phyloP scores from a whole-genome alignment of 2,329 filamentous ascomycete species.

The Aureobasidium subglaciale region DNA sequence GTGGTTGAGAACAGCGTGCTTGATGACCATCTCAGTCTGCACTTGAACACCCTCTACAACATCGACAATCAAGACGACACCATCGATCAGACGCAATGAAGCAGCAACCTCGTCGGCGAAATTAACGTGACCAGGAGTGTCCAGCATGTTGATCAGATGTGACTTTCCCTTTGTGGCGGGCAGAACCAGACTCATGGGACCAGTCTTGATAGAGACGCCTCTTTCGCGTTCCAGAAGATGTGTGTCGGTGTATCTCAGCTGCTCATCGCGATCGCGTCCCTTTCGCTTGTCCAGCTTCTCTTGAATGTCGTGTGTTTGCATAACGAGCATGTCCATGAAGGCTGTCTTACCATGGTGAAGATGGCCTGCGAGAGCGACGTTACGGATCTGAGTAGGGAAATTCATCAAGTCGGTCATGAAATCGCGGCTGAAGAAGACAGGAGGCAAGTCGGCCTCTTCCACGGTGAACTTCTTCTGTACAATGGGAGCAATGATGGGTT shows the following conservation, averaged over 20 bases:
- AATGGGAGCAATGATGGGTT: constrained; percentile 89
- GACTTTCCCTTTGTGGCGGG: constrained; percentile 88
- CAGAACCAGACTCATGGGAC: constrained; percentile 89
- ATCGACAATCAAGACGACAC: constrained; percentile 87
- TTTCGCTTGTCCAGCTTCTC: constrained; percentile 72
- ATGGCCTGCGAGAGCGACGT: constrained; percentile 86
- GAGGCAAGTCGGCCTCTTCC: constrained; percentile 82
- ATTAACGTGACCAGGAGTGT: constrained; percentile 96
- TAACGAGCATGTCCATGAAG: constrained; percentile 95
- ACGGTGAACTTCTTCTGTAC: constrained; percentile 95
- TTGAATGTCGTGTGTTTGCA: constrained; percentile 85
- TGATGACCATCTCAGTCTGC: constrained; percentile 95
- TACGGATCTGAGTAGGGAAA: constrained; percentile 88
- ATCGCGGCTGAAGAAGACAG: constrained; percentile 76
- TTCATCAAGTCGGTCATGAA: constrained; percentile 97
- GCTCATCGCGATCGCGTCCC: constrained; percentile 77
- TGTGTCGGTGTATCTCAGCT: constrained; percentile 89
- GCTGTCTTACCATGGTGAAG: constrained; percentile 97
- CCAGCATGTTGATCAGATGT: constrained; percentile 87
- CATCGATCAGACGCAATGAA: constrained; percentile 78
- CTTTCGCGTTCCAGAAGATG: constrained; percentile 83
- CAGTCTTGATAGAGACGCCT: constrained; percentile 83
- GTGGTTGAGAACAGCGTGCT: constrained; percentile 84
- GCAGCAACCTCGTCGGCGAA: constrained; percentile 96
- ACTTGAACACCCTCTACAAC: constrained; percentile 98